Evolutionary conservation across 148 eudicot genomes (phyloP), one percentile per base, ranked within the genome.

Genomic region (Nepenthes mirabilis): DNA sequence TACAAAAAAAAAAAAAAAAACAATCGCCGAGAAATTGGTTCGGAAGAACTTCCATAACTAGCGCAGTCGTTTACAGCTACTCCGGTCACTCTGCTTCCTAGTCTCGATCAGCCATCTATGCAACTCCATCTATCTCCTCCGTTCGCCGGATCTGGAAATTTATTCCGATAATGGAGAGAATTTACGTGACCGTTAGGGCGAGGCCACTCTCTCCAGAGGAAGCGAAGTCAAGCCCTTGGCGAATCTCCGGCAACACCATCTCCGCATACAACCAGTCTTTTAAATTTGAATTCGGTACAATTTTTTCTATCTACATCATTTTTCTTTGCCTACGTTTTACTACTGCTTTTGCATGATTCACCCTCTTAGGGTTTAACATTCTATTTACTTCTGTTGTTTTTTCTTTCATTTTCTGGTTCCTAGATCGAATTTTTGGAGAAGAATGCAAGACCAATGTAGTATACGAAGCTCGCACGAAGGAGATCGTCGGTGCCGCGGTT

Each of bases 401-500:
- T 35, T 9, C 11, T 14, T 9, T 1, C 37, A 47, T 36, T 14
- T 11, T 11, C 13, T 45, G 56, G 33, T 49, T 36, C 57, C 37
- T 68, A 91, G 98, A 91, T 66, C 77, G 80, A 43, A 76, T 93
- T 40, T 93, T 88, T 49, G 83, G 85, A 12, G 91, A 93, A 74
- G 78, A 82, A 1, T 82, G 88, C 47, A 86, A 59, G 64, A 93
- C 95, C 9, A 62, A 58, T 11, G 87, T 88, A 48, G 91, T 93
- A 0, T 93, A 93, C 35, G 77, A 76, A 59, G 79, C 87, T 65
- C 82, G 87, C 12, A 88, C 96, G 1, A 75, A 75, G 67, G 87
- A 86, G 34, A 86, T 93, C 50, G 98, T 93, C 9, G 73, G 76
- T 1, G 96, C 98, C 2, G 96, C 96, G 9, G 90, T 91, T 68